These are phyloP conservation scores for Mycena floridula DNA, from an alignment of 768 basidiomycete genomes.

Conservation along the genomic window DNA sequence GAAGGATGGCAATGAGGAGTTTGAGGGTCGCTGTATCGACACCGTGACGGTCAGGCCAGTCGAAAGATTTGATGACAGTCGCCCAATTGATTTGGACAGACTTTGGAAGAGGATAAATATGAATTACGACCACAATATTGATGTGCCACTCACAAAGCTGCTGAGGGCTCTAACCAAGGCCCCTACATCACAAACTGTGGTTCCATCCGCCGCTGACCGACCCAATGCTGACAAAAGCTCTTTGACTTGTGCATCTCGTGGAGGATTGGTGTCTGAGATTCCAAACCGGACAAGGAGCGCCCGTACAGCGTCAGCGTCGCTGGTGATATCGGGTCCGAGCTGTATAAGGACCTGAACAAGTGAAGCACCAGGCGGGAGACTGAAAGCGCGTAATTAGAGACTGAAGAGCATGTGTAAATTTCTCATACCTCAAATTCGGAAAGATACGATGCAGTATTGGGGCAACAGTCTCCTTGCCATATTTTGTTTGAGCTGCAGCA, in stretches of 20 bases:
- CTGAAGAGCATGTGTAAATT: constrained; percentile 7
- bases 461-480: constrained; percentile 67
- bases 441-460: constrained; percentile 74
- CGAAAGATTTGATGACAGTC: constrained; percentile 78
- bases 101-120: constrained; percentile 28
- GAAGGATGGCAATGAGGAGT: constrained; percentile 80
- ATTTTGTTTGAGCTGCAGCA: constrained; percentile 69
- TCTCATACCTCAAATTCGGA: constrained; percentile 61
- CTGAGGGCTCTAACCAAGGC: constrained; percentile 66
- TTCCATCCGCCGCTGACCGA: constrained; percentile 67
- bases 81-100: constrained; percentile 72
- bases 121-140: constrained; percentile 1
- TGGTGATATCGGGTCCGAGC: constrained; percentile 74
- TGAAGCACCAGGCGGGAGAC: constrained; percentile 60
- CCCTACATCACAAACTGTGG: constrained; percentile 66
- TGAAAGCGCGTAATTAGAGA: constrained; percentile 22
- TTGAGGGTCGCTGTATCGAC: constrained; percentile 89
- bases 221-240: constrained; percentile 68
- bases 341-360: constrained; percentile 73
- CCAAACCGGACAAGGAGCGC: constrained; percentile 71
- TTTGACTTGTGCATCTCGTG: constrained; percentile 61
- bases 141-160: constrained; percentile 55
- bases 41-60: constrained; percentile 75
- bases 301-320: constrained; percentile 63
- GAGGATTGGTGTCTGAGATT: constrained; percentile 65